Evolutionary conservation across 345 rosid genomes (phyloP), one percentile per base, ranked within the genome.

Genomic region (Viola odorata): DNA sequence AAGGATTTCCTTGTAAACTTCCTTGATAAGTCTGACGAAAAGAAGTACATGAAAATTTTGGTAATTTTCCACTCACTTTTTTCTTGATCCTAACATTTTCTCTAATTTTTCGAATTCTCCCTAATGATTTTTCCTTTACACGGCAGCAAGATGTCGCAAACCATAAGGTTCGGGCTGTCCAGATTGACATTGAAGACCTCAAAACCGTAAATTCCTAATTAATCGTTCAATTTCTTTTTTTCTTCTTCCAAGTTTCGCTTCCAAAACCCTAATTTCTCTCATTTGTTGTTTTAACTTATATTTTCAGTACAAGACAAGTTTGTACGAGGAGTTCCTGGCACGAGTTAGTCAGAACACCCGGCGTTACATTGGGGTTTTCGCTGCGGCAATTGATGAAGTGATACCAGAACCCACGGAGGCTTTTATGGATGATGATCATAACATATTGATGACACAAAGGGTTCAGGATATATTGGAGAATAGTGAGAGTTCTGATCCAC

Each of bases 391-490:
- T 16, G 99, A 94, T 4, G 96, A 88, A 67, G 61, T 88, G 47
- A 69, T 94, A 75, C 99, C 99, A 0, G 96, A 83, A 72, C 86
- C 97, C 50, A 90, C 91, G 0, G 97, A 90, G 80, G 84, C 91
- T 0, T 81, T 91, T 74, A 88, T 78, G 3, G 99, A 91, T 66
- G 97, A 90, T 69, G 97, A 88, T 57, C 95, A 84, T 53, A 90
- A 86, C 71, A 82, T 94, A 57, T 61, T 90, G 61, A 86, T 94
- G 92, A 86, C 95, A 2, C 99, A 94, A 76, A 86, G 99, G 76
- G 74, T 89, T 0, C 96, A 90, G 64, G 95, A 85, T 60, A 71
- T 65, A 5, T 73, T 71, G 15, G 91, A 88, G 50, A 81, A 69
- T 50, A 15, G 69, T 0, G 95, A 90, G 50, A 85, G 85, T 65